Evolutionary conservation across 441 rosid genomes (phyloP), one percentile per base, ranked within the genome.

Genomic region (Corymbia citriodora): DNA sequence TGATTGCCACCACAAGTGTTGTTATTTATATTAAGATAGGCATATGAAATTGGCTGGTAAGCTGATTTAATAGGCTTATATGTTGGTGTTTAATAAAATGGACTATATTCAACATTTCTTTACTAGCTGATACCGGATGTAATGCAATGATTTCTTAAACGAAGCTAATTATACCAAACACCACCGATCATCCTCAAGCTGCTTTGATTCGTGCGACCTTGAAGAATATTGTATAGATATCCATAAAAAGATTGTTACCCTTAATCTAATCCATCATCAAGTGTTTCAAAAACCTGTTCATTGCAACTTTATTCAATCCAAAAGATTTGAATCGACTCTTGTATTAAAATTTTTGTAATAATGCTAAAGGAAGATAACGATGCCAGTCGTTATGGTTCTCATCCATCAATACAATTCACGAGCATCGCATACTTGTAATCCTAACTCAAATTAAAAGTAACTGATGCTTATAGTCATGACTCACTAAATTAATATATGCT

Each of bases 91-190:
- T 31, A 18, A 33, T 10, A 17, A 9, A 70, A 23, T 70, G 9
- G 45, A 2, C 33, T 33, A 70, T 18, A 74, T 74, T 79, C 3
- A 0, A 45, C 6, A 7, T 25, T 45, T 79, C 10, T 8, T 45
- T 45, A 45, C 2, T 23, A 7, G 52, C 18, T 23, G 1, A 3
- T 3, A 1, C 16, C 1, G 85, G 7, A 45, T 7, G 8, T 7
- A 79, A 23, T 45, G 27, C 18, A 25, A 11, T 21, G 1, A 74
- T 4, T 79, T 8, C 18, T 45, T 2, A 12, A 12, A 49, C 6
- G 10, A 45, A 12, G 3, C 3, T 12, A 1, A 7, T 21, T 74
- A 40, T 40, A 7, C 83, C 83, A 21, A 21, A 21, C 50, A 7
- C 40, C 23, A 21, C 27, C 17, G 5, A 3, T 74, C 50, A 40